These are phyloP conservation scores for Artemisia tridentata DNA, from an alignment of 129 eudicot species.

Conservation along the genomic window DNA sequence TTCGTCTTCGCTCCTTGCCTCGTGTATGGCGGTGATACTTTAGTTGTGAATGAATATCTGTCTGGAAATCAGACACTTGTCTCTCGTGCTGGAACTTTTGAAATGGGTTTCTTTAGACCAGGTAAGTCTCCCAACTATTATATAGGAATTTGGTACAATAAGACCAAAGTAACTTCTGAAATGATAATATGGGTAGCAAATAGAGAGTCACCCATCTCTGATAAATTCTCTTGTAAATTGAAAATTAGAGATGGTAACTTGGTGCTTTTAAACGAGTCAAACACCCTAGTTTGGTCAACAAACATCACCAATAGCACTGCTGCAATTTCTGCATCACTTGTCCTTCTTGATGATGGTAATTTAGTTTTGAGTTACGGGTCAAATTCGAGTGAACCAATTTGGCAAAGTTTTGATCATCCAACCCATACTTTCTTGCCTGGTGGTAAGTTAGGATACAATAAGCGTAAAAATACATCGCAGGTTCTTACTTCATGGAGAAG, in stretches of 20 bases:
- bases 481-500: slow-evolving; percentile 54
- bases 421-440: slow-evolving; percentile 43
- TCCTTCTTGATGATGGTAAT: slow-evolving; percentile 43
- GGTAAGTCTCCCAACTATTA: slow-evolving; percentile 45
- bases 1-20: neutral
- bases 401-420: slow-evolving; percentile 58
- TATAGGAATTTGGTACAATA: slow-evolving; percentile 55
- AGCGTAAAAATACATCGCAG: slow-evolving; percentile 23
- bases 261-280: slow-evolving; percentile 36
- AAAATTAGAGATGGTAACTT: slow-evolving; percentile 41
- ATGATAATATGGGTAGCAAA: slow-evolving; percentile 59
- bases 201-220: slow-evolving; percentile 42
- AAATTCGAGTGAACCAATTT: slow-evolving; percentile 23
- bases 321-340: slow-evolving; percentile 11
- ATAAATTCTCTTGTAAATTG: slow-evolving; percentile 30
- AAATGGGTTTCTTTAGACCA: slow-evolving; percentile 47
- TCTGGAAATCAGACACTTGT: slow-evolving; percentile 38
- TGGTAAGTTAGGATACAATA: slow-evolving; percentile 38
- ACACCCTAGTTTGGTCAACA: slow-evolving; percentile 49
- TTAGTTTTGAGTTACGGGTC: slow-evolving; percentile 30
- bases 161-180: neutral
- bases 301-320: slow-evolving; percentile 16
- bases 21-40: slow-evolving; percentile 28
- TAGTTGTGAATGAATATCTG: slow-evolving; percentile 26
- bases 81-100: slow-evolving; percentile 13